Percentiles rank a stretch among this genome's conserved stretches.
phyloP scores from a whole-genome alignment of 345 rosid species.

The Aquilaria sinensis region DNA sequence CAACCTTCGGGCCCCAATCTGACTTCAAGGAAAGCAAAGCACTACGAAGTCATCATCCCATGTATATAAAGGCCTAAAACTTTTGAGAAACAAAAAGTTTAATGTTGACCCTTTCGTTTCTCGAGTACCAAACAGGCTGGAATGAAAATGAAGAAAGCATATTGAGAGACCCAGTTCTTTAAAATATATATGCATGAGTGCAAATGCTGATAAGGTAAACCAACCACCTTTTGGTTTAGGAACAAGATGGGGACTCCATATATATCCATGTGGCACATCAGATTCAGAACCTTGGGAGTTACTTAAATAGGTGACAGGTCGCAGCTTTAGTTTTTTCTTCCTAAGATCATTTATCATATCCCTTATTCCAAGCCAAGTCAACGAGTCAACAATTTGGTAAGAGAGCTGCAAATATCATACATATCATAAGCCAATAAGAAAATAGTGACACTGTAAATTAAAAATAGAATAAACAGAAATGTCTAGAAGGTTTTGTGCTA shows the following conservation, averaged over 20 bases:
- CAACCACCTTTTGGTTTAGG: conserved; percentile 89
- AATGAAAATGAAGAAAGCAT: background rate
- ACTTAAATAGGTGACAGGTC: conserved; percentile 92
- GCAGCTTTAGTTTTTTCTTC: conserved; percentile 73
- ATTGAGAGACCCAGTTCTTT: background rate
- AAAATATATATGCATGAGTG: background rate
- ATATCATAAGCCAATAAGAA: background rate
- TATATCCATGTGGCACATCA: conserved; percentile 76
- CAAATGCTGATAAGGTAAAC: background rate
- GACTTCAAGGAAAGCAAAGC: conserved; percentile 16
- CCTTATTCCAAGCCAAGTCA: conserved; percentile 94
- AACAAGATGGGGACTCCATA: conserved; percentile 95
- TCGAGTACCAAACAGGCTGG: too few relatives aligned
- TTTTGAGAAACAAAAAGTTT: too few relatives aligned
- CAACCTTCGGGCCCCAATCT: conserved; percentile 95
- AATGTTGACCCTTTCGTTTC: too few relatives aligned
- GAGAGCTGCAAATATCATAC: conserved; percentile 50
- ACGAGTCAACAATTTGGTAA: conserved; percentile 84
- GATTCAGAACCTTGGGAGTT: conserved; percentile 83
- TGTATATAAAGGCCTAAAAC: too few relatives aligned
- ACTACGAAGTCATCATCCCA: too few relatives aligned
- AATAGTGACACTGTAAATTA: background rate
- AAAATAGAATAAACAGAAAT: background rate
- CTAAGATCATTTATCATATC: conserved; percentile 89
- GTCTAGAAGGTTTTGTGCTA: background rate